phyloP scores from a whole-genome alignment of 371 early-diverging fungal genomes.

The Mortierella sp. region DNA sequence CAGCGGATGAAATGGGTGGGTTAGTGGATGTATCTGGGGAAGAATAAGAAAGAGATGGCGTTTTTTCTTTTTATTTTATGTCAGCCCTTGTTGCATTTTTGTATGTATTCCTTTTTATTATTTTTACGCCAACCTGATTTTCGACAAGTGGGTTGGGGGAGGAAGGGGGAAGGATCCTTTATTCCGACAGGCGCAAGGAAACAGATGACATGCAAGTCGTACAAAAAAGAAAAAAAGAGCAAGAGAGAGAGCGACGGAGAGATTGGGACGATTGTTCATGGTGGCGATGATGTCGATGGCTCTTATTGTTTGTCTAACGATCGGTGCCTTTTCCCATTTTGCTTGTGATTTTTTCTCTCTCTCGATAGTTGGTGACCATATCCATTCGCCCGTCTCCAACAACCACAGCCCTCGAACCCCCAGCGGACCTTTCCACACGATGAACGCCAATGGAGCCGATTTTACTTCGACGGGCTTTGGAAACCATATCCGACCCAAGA shows the following conservation, averaged over 20 bases:
- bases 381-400: constrained; percentile 46
- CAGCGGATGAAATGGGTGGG: background rate
- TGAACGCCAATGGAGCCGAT: constrained; percentile 50
- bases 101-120: background rate
- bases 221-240: constrained; percentile 18
- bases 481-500: constrained; percentile 38
- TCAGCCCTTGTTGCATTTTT: constrained; percentile 3
- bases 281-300: constrained; percentile 7
- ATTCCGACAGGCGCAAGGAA: background rate
- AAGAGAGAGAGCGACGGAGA: constrained; percentile 11
- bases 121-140: constrained; percentile 9
- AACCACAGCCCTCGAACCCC: constrained; percentile 49
- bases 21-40: background rate
- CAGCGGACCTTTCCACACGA: constrained; percentile 46
- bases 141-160: background rate
- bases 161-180: background rate
- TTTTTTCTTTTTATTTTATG: background rate
- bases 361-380: constrained; percentile 35
- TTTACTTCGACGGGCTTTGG: constrained; percentile 40
- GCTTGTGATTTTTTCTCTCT: constrained; percentile 17
- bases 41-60: constrained; percentile 1
- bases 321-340: background rate
- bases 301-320: background rate
- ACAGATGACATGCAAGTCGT: constrained; percentile 22
- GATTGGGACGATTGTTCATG: background rate